phyloP scores from a whole-genome alignment of 2,329 filamentous ascomycete species.

The Fusarium guadeloupense region DNA sequence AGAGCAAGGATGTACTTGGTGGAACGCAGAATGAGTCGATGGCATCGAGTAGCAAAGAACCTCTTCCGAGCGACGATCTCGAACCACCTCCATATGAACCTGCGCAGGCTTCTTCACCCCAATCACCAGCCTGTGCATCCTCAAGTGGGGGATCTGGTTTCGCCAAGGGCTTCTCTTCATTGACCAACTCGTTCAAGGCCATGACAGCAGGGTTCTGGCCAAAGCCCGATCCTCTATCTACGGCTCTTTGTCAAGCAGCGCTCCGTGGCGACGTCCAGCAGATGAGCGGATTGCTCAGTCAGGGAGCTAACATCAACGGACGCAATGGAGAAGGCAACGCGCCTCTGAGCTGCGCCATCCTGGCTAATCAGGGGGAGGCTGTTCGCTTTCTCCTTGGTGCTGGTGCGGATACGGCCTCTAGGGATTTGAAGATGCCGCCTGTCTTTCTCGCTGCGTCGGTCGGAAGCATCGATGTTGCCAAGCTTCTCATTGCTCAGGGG shows the following conservation, averaged over 20 bases:
- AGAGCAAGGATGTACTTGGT: slow-evolving; percentile 29
- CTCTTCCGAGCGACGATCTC: slow-evolving; percentile 2
- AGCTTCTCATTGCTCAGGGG: slow-evolving; percentile 44
- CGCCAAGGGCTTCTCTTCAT: slow-evolving; percentile 40
- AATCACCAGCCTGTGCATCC: neutral
- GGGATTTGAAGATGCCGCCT: slow-evolving; percentile 44
- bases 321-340: slow-evolving; percentile 50
- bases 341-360: slow-evolving; percentile 48
- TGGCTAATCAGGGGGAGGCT: slow-evolving; percentile 45
- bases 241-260: slow-evolving; percentile 50
- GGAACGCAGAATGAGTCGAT: neutral
- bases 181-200: slow-evolving; percentile 50
- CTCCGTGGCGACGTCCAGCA: slow-evolving; percentile 47
- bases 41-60: slow-evolving; percentile 29
- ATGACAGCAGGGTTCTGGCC: slow-evolving; percentile 46
- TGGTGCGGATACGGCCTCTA: slow-evolving; percentile 43
- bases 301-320: slow-evolving; percentile 51
- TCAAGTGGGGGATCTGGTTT: slow-evolving; percentile 25
- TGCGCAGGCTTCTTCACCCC: slow-evolving; percentile 21
- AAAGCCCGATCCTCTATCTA: slow-evolving; percentile 51
- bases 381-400: slow-evolving; percentile 47
- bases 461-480: slow-evolving; percentile 43
- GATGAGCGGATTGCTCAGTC: slow-evolving; percentile 45
- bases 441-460: slow-evolving; percentile 48
- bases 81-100: slow-evolving; percentile 43